A percentile compares a stretch with the other conserved stretches of the same genome.
Evolutionary conservation across 805 yeast genomes (phyloP).

Genomic region (Wickerhamiella siamensis): DNA sequence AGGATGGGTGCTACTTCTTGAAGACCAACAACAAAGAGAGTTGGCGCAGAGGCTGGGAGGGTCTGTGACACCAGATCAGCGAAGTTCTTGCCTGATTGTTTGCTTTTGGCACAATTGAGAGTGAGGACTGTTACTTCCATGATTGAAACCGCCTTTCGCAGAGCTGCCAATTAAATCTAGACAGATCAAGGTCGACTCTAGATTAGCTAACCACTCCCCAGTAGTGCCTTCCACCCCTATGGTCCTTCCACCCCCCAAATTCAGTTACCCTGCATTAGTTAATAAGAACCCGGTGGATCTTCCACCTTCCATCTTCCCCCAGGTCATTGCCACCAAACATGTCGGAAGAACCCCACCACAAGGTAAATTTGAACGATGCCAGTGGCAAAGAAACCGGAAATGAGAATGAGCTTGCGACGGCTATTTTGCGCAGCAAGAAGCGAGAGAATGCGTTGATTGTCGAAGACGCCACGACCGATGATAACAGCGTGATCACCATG

Average conservation of each 20-base stretch:
- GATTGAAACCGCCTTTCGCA: too few relatives aligned
- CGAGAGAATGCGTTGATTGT: conserved; percentile 89
- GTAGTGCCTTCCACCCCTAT: neutral
- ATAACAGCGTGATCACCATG: conserved; percentile 87
- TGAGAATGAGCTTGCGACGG: conserved; percentile 76
- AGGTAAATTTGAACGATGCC: conserved; percentile 2
- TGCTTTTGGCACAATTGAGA: conserved; percentile 12
- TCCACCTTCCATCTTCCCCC: neutral
- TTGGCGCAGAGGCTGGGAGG: conserved; percentile 10
- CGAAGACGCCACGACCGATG: conserved; percentile 95
- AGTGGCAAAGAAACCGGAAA: conserved; percentile 20
- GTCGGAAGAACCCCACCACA: conserved; percentile 3
- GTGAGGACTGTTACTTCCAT: conserved; percentile 10
- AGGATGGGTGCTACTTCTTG: conserved; percentile 27
- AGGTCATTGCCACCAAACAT: neutral
- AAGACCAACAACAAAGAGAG: conserved; percentile 23
- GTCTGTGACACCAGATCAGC: conserved; percentile 1
- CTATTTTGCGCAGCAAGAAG: conserved; percentile 93
- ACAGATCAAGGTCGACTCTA: neutral
- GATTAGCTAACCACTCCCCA: too few relatives aligned
- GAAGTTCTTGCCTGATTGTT: conserved; percentile 9
- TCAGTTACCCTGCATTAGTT: neutral
- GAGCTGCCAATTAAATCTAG: neutral
- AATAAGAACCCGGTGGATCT: neutral
- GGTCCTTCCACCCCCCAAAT: too few relatives aligned